Percentiles rank a stretch among this genome's conserved stretches.
phyloP scores from a whole-genome alignment of 805 yeast genomes.

The Yarrowia alimentaria region DNA sequence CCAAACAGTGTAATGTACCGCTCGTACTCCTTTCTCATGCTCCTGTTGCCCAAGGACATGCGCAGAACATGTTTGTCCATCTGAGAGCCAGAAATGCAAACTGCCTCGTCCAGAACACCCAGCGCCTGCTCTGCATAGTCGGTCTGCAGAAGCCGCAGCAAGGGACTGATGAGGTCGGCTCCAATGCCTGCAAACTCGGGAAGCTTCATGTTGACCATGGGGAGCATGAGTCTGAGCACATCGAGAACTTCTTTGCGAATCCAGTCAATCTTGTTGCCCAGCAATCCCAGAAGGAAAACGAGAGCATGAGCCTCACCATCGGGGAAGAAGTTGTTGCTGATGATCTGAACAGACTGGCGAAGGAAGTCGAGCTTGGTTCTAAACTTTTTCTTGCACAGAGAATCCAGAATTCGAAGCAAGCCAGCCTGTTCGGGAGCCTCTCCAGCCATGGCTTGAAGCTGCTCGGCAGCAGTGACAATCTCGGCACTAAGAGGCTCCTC shows the following conservation, averaged over 20 bases:
- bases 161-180: constrained; percentile 90
- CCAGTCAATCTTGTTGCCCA: constrained; percentile 77
- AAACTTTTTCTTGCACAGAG: constrained; percentile 74
- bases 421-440: constrained; percentile 40
- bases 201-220: constrained; percentile 69
- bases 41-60: constrained; percentile 82
- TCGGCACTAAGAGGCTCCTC: constrained; percentile 58
- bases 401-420: constrained; percentile 68
- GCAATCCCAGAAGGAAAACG: constrained; percentile 71
- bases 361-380: constrained; percentile 88
- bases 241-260: constrained; percentile 77
- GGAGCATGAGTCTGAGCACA: constrained; percentile 68
- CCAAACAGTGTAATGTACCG: constrained; percentile 89
- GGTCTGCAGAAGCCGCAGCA: constrained; percentile 72
- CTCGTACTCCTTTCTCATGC: constrained; percentile 76
- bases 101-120: constrained; percentile 84
- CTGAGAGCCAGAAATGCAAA: constrained; percentile 81
- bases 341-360: constrained; percentile 70
- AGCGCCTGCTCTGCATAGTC: constrained; percentile 87
- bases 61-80: constrained; percentile 88
- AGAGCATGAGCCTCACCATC: constrained; percentile 70
- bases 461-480: constrained; percentile 57
- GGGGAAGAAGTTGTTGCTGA: constrained; percentile 69
- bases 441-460: constrained; percentile 38
- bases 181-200: constrained; percentile 87